Conservation (phyloP, 495 filamentous ascomycete species). For the Xylaria intraflava region DNA sequence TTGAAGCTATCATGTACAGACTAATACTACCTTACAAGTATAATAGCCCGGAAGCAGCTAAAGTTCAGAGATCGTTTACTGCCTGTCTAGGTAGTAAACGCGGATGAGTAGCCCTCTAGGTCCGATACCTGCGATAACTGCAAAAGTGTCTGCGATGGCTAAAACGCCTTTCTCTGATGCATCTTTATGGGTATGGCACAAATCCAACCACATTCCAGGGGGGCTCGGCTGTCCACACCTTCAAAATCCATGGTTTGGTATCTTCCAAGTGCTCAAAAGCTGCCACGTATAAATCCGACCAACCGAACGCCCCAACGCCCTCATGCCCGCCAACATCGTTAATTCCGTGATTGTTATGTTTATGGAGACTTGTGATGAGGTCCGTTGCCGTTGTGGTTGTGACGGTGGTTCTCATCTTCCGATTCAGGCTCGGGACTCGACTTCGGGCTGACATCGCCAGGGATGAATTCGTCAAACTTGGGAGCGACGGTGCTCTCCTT, state of each 20-base stretch:
- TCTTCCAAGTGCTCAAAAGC: background rate
- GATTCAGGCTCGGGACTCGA: conserved; percentile 63
- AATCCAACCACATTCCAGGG: conserved; percentile 5
- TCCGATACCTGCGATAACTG: too few relatives aligned
- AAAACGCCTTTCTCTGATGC: conserved; percentile 10
- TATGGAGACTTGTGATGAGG: conserved; percentile 28
- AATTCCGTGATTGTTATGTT: conserved; percentile 4
- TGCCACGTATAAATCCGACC: background rate
- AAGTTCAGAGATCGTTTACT: too few relatives aligned
- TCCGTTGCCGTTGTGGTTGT: conserved; percentile 37
- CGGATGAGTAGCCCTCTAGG: too few relatives aligned
- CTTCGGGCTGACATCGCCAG: conserved; percentile 53
- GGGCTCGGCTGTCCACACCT: background rate
- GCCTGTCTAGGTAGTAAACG: too few relatives aligned
- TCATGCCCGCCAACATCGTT: background rate
- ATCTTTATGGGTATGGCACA: conserved; percentile 9
- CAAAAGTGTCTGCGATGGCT: background rate
- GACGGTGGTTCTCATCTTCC: conserved; percentile 18
- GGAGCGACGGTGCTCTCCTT: conserved; percentile 44
- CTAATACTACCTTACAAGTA: too few relatives aligned
- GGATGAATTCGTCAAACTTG: conserved; percentile 75
- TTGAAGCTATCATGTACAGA: too few relatives aligned
- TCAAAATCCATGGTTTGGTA: conserved; percentile 4
- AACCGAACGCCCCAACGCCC: conserved; percentile 25
- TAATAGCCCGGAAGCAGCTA: too few relatives aligned